Percentiles rank a stretch among this genome's conserved stretches.
phyloP scores from a whole-genome alignment of 108 stramenopile species.

The Chaetoceros muelleri region DNA sequence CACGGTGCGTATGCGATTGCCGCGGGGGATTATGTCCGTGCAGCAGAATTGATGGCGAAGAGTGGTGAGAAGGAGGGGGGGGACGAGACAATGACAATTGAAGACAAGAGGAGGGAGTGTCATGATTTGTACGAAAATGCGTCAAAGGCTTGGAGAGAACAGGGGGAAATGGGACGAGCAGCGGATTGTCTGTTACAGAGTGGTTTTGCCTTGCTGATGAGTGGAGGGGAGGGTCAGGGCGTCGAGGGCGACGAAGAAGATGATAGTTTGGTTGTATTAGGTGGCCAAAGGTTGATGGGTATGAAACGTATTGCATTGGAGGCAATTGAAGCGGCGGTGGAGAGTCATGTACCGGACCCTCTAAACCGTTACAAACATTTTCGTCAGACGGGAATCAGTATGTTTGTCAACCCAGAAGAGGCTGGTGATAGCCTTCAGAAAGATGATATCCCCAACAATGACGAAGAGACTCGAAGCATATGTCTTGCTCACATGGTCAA shows the following conservation, averaged over 20 bases:
- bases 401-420: constrained; percentile 27
- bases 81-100: constrained; percentile 23
- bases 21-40: constrained; percentile 62
- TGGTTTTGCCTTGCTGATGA: constrained; percentile 43
- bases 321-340: constrained; percentile 61
- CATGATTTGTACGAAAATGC: constrained; percentile 48
- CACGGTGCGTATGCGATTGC: constrained; percentile 64
- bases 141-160: constrained; percentile 46
- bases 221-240: not conserved
- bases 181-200: constrained; percentile 40
- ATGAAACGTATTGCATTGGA: constrained; percentile 20
- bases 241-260: constrained; percentile 38
- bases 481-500: constrained; percentile 47
- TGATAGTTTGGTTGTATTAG: constrained; percentile 13
- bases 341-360: constrained; percentile 66
- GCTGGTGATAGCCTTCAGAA: constrained; percentile 1
- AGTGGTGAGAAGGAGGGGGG: constrained; percentile 23
- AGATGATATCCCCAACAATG: constrained; percentile 5
- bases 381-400: constrained; percentile 64
- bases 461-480: constrained; percentile 35
- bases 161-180: constrained; percentile 57
- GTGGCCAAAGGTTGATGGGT: constrained; percentile 8
- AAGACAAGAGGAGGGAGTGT: constrained; percentile 42
- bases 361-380: constrained; percentile 63
- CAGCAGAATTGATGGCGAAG: constrained; percentile 45